Base-by-base conservation (phyloP, 2,329 filamentous ascomycete genomes). In the Elsinoe ampelina region DNA sequence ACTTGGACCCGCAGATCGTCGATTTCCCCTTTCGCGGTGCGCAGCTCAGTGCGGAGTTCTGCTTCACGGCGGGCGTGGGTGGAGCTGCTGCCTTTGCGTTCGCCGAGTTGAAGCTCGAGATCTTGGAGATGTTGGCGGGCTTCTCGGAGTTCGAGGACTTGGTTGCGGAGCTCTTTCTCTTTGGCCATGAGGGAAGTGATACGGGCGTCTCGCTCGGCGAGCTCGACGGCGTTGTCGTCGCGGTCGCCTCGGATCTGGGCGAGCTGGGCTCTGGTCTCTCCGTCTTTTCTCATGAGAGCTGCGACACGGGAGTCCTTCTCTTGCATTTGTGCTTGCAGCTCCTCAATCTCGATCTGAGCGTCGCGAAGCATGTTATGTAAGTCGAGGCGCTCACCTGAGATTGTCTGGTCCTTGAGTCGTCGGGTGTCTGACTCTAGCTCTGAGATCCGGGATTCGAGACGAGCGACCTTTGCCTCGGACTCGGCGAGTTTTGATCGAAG, bases 241-340 rank as follows among this genome's bases (percentile, higher is more conserved):
- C 66, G 56, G 22, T 71, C 67, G 1, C 57, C 43, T 22, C 62
- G 72, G 32, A 79, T 70, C 22, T 84, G 80, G 58, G 87, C 82
- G 17, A 95, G 77, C 63, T 91, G 88, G 55, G 76, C 74, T 8
- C 82, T 78, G 13, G 88, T 76, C 8, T 81, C 75, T 17, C 75
- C 73, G 63, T 87, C 82, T n/a, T 79, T 77, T 12, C 72, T 72
- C 34, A 75, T 71, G 26, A 83, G 74, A 32, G 75, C 70, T 39
- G 80, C 79, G 50, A 91, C 80, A 12, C 82, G 78, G 57, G 81
- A 76, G 57, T 89, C 84, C 60, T 86, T 83, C 65, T 87, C 82
- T 5, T 79, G 76, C 26, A 93, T 77, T 65, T 87, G 83, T 58
- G 87, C 77, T 62, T 88, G 84, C n/a, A 93, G 76, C 43, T 70